Evolutionary conservation across 768 basidiomycete species (phyloP), one percentile per base, ranked within the genome.

Genomic region (Tylopilus sp.): DNA sequence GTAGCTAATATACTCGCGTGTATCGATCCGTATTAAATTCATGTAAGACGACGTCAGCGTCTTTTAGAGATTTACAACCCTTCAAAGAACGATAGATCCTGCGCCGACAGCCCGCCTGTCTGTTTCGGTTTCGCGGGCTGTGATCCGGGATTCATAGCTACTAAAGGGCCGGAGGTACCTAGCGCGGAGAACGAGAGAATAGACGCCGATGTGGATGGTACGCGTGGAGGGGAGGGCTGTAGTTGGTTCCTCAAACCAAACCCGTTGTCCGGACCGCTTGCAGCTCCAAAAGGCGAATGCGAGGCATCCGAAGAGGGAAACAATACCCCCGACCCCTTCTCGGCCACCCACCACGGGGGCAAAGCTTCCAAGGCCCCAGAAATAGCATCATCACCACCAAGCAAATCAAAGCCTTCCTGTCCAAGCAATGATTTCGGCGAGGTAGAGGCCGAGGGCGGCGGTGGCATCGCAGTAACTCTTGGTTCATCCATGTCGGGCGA

Each of bases 61-160:
- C 10, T 24, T 29, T 6, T 22, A 45, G 10, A 36, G 3, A 38
- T 33, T 67, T 67, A 89, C 29, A 87, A 62, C 31, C 88, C 86
- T 70, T 93, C 91, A 65, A 93, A 94, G 68, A 94, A 93, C 17
- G 86, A 89, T 47, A 92, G 67, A 76, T 92, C 92, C 70, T 90
- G 87, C 3, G 89, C 90, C 4, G 86, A 87, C 45, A 92, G 67
- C 5, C 85, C 86, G 13, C 83, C 82, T n/a, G 62, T 69, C 63
- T 58, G 59, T 49, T 44, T 64, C 41, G 67, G 56, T 44, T 66
- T 57, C 24, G 51, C 30, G 14, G 55, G 22, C 24, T 59, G 58
- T 19, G 54, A 21, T n/a, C 41, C 38, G 4, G 41, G 2, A 30
- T 61, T 52, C 6, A 63, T 42, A 16, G 60, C 24, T 8, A 61